These are phyloP conservation scores for Lomentospora prolificans DNA, from an alignment of 2,329 filamentous ascomycete genomes.

Conservation along the genomic window DNA sequence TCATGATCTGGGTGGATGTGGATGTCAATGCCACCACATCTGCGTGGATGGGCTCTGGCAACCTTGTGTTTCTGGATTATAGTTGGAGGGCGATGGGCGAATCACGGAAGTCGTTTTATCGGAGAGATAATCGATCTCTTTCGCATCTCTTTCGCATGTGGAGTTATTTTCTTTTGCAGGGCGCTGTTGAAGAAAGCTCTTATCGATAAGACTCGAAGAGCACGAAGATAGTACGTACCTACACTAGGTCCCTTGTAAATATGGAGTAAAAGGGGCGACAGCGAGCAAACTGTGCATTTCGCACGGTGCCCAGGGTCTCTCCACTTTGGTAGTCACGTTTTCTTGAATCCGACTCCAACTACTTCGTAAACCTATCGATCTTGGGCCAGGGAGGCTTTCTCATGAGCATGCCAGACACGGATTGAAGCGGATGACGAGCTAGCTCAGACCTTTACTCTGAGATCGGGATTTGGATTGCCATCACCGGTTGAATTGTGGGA, in stretches of 20 bases:
- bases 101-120: neutral
- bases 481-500: neutral
- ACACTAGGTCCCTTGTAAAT: neutral
- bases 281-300: neutral
- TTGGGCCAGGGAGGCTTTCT: neutral
- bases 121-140: neutral
- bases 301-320: neutral
- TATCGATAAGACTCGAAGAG: neutral
- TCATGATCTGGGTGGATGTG: conserved; percentile 1
- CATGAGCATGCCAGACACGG: neutral
- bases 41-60: neutral
- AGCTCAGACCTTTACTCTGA: neutral
- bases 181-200: neutral
- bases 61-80: neutral
- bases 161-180: neutral
- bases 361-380: neutral
- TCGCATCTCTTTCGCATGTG: neutral
- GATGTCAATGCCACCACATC: conserved; percentile 2
- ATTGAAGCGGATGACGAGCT: neutral
- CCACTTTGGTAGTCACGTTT: neutral
- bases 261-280: neutral
- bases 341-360: neutral
- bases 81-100: neutral
- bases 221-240: neutral
- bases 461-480: neutral